These are phyloP conservation scores for Exophiala dermatitidis DNA, from an alignment of 2,329 filamentous ascomycete genomes.

Conservation along the genomic window DNA sequence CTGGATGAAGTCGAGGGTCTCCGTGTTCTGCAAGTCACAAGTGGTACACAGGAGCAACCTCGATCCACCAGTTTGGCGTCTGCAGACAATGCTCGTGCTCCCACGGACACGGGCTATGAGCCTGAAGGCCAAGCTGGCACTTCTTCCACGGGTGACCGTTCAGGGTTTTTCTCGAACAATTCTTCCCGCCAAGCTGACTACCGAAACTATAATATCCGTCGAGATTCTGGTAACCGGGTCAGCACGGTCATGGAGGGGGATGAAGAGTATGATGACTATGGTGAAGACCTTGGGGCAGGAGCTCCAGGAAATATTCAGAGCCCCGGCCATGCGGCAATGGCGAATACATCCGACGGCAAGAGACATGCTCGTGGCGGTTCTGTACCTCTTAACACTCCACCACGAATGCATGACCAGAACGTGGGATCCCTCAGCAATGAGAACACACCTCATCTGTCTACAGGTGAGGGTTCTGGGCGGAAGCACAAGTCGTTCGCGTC, in stretches of 20 bases:
- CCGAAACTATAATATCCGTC: conserved; percentile 45
- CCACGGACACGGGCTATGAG: conserved; percentile 73
- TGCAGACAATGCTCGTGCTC: conserved; percentile 60
- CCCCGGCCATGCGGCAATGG: conserved; percentile 11
- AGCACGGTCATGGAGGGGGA: conserved; percentile 83
- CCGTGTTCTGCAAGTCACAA: conserved; percentile 50
- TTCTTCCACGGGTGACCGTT: conserved; percentile 62
- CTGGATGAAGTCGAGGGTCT: conserved; percentile 84
- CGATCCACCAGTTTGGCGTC: conserved; percentile 53
- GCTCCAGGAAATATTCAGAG: conserved; percentile 14
- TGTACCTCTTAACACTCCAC: conserved; percentile 40
- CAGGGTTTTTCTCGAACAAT: conserved; percentile 61
- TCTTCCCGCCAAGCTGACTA: conserved; percentile 31
- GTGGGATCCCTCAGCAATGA: conserved; percentile 59
- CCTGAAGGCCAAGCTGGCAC: conserved; percentile 73
- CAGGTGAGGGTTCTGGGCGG: conserved; percentile 60
- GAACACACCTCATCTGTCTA: conserved; percentile 58
- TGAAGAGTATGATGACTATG: conserved; percentile 50
- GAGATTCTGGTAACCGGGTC: conserved; percentile 67
- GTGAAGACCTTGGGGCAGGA: conserved; percentile 8
- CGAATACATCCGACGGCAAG: conserved; percentile 21
- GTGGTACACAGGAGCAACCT: conserved; percentile 24
- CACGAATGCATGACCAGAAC: conserved; percentile 35
- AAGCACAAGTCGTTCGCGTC: conserved; percentile 86
- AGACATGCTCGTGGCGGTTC: conserved; percentile 38